Evolutionary conservation across 23 red algal species (phyloP), one percentile per base, ranked within the genome.

Genomic region (Pyropia haitanensis): DNA sequence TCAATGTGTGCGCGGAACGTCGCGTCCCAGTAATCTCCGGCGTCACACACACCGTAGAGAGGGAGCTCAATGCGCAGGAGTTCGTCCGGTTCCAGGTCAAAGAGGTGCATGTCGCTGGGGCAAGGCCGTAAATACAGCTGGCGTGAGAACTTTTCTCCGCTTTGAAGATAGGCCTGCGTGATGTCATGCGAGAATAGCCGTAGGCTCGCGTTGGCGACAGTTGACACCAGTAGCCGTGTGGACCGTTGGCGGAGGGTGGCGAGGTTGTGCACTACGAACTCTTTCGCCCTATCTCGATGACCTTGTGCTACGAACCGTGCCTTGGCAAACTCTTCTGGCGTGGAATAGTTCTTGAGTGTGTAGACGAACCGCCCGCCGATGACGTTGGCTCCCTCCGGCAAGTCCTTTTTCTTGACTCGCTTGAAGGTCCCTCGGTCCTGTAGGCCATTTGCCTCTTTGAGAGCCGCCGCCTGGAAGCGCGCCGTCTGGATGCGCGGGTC

Each of bases 231-330:
- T 2, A 68, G 2, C 2, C n/a, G 48, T 34, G 25, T 34, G 6
- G 64, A 68, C 39, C 64, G 48, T 34, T 68, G 64, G 25, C 64
- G 14, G 18, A 48, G 15, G n/a, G 64, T 68, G 3, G 64, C 23
- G 2, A 30, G 48, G 25, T 68, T 68, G 33, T 68, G 64, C 14
- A 68, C 64, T 19, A 48, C 52, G 6, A 68, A 68, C 25, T n/a
- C 39, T 6, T 68, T 68, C 18, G 14, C 14, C 14, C 31, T 68
- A 6, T 68, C 27, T 20, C 20, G 14, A 48, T 18, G 6, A 1
- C 64, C 64, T 50, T 50, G 21, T 8, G 27, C 64, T 2, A 48
- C 27, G 6, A 33, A 68, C 25, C 64, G 64, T 3, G 27, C 64
- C 20, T 68, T 68, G 18, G 64, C 1, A 8, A 23, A 29, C 64